Base-by-base conservation (phyloP, 495 filamentous ascomycete species). In the Penicillium paxilli region DNA sequence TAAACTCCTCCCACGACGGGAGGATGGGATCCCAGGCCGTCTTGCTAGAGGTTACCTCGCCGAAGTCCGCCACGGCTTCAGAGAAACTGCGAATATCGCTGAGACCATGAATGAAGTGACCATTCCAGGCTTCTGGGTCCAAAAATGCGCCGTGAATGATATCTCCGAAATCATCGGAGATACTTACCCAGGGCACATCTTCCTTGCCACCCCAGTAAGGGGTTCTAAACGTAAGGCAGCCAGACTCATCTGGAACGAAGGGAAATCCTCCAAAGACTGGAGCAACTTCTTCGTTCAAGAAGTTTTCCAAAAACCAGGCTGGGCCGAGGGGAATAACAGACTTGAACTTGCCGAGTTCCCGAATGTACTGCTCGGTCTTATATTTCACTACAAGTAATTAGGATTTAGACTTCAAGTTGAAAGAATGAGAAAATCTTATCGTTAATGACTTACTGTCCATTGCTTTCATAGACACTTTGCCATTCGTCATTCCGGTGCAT, bases 81-180 rank as follows among this genome's bases (percentile, higher is more conserved):
- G 26, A 12, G 11, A 49, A 49, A 14, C 25, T 38, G 30, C 47
- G 47, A 23, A 42, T 42, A 42, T 42, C 40, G 21, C 40, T 42
- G 7, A 42, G 20, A 3, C 9, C 40, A 42, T 45, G 47, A 21
- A 55, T 33, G 44, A 50, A 42, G 14, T 44, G 25, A 4, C 41
- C 28, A n/a, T 50, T 50, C 38, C 37, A 55, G 14, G 23, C 5
- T 9, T 21, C 37, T 2, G 64, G 68, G 11, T 71, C 62, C 2
- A 71, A 48, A 23, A 71, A 67, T 9, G 69, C 45, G 10, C 68
- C 70, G 21, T 71, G 70, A 1, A 73, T 57, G 30, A 69, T 59
- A 45, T 73, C 70, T 1, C 67, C 70, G 44, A 55, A 71, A 30
- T 71, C 70, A 33, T 70, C 63, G 0, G 44, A 20, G 5, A 71